Conservation (phyloP, 106 monocot genomes). For the Allium sativum region DNA sequence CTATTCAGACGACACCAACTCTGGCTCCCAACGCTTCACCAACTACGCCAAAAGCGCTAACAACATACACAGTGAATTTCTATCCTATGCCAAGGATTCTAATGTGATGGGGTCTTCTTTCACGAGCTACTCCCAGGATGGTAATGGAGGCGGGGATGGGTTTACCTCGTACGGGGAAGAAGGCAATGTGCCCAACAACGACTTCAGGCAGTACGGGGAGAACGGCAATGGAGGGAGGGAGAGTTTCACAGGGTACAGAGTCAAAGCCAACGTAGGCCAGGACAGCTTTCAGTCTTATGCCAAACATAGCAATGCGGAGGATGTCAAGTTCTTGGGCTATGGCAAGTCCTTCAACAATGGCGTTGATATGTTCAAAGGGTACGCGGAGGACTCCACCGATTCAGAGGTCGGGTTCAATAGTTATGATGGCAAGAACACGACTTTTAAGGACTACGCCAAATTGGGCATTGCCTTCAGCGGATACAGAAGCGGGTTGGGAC, state of each 20-base stretch:
- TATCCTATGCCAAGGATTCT: constrained; percentile 46
- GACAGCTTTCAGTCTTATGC: constrained; percentile 65
- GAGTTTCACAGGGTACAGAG: constrained; percentile 49
- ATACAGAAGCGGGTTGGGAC: constrained; percentile 27
- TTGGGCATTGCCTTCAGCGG: constrained; percentile 29
- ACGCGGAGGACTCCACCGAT: constrained; percentile 26
- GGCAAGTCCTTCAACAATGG: constrained; percentile 62
- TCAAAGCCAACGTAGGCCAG: constrained; percentile 63
- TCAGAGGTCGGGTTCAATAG: not conserved
- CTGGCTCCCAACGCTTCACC: constrained; percentile 62
- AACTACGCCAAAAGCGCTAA: constrained; percentile 64
- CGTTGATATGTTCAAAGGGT: constrained; percentile 43
- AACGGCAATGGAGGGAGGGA: constrained; percentile 7
- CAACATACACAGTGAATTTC: constrained; percentile 25
- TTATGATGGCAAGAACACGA: constrained; percentile 29
- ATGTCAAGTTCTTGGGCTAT: constrained; percentile 43
- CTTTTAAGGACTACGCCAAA: constrained; percentile 56
- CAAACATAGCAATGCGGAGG: constrained; percentile 24
- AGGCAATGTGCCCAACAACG: not conserved
- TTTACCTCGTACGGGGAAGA: constrained; percentile 8
- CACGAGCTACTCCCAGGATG: constrained; percentile 26
- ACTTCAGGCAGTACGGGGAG: constrained; percentile 3
- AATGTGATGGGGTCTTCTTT: constrained; percentile 64
- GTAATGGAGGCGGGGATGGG: not conserved
- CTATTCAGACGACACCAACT: constrained; percentile 64